Base-by-base conservation (phyloP, 345 rosid species). In the Heritiera littoralis region DNA sequence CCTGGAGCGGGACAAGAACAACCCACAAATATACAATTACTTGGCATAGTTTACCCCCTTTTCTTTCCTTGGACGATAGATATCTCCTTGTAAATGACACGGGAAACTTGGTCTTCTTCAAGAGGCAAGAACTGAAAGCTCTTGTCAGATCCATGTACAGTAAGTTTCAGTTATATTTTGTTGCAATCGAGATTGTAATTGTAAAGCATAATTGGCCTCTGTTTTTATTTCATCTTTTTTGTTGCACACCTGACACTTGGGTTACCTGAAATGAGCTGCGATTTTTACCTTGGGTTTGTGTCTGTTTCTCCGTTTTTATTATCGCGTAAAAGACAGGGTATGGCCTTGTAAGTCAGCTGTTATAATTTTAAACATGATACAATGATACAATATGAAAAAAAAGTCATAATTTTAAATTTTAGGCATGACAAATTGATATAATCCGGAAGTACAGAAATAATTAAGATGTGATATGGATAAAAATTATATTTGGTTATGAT, bases 1-100 rank as follows among this genome's bases (percentile, higher is more conserved):
- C 90, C 86, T 96, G 84, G 99, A 96, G 91, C 86, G 99, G 80
- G 99, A 96, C 90, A 94, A 92, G 90, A 96, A 78, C 92, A 96
- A 96, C 85, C 98, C 97, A 41, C 99, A 94, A 81, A 88, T 96
- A 82, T 96, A 96, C 89, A 96, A 94, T 83, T 96, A 96, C 89
- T 85, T 96, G 79, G 99, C 98, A 13, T 92, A 83, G 69, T 68
- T 45, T 72, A 28, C 2, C 4, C 4, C 15, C 28, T 69, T 65
- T 43, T 59, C 41, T 28, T 30, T 7, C 43, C 43, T 51, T 49
- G 12, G 9, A 14, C 43, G 15, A 48, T 5, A 35, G 49, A 12
- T 10, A 35, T 67, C 67, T 51, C 60, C 54, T 69, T 76, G 78
- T 79, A 79, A 75, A 78, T 64, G 86, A 65, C 76, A 49, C 6